phyloP scores from a whole-genome alignment of 2,329 filamentous ascomycete species.

The Myrmaecium sp. region DNA sequence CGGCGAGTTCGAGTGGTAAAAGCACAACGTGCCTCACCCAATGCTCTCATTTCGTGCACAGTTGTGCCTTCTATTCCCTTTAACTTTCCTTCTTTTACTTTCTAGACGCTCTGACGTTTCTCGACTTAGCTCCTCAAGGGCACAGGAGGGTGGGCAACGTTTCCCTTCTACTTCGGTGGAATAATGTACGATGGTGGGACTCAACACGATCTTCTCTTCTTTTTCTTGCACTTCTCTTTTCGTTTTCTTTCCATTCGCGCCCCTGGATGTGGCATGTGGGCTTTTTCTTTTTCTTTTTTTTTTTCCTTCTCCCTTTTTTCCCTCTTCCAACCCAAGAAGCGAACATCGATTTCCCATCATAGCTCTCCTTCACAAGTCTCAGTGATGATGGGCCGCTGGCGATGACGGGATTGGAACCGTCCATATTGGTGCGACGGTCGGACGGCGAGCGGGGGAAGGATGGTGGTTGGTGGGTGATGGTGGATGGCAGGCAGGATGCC shows the following conservation, averaged over 20 bases:
- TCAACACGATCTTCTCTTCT: not conserved
- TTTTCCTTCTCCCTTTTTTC: too few relatives aligned
- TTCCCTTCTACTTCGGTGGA: not conserved
- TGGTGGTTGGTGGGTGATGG: too few relatives aligned
- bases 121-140: not conserved
- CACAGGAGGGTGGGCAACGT: conserved; percentile 1
- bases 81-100: not conserved
- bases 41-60: not conserved
- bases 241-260: not conserved
- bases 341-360: too few relatives aligned
- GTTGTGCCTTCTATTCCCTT: not conserved
- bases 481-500: too few relatives aligned
- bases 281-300: not conserved
- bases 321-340: too few relatives aligned
- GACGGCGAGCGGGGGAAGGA: too few relatives aligned
- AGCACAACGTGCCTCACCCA: too few relatives aligned
- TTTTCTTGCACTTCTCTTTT: not conserved
- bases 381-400: too few relatives aligned
- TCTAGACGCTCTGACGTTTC: not conserved
- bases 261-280: not conserved
- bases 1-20: conserved; percentile 93
- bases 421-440: too few relatives aligned
- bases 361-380: too few relatives aligned
- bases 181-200: too few relatives aligned
- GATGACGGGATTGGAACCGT: too few relatives aligned